Base-by-base conservation (phyloP, 2,329 filamentous ascomycete species). In the Alternaria ethzedia region DNA sequence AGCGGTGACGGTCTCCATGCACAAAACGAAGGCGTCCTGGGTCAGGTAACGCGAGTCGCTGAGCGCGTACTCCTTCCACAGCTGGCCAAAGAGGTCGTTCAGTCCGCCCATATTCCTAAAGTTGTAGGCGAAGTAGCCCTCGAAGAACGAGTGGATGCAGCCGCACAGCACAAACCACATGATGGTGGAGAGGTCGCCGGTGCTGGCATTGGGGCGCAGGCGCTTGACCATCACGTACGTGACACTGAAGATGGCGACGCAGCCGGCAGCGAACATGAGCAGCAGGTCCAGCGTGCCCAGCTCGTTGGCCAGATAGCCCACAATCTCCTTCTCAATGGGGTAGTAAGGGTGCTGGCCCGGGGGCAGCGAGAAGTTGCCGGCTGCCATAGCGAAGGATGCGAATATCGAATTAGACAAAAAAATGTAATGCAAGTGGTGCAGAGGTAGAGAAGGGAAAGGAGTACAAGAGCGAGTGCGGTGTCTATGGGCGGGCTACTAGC, bases 51-150 rank as follows among this genome's bases (percentile, higher is more conserved):
- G 87, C 58, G 93, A 96, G 81, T 97, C 94, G 3, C 92, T 94
- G 32, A 94, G 85, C 4, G 92, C 86, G 78, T 97, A 97, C 80
- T 97, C 94, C 77, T 97, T 97, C 94, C 94, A 97, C 47, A 97
- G 84, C 82, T 97, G 93, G 3, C 90, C 92, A 60, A 94, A 90
- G 8, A 96, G 81, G 58, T 90, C 89, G 76, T 93, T 90, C 63
- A 88, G 88, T 11, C 86, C 83, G 0, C 89, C 88, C 77, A 97
- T 85, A 23, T 82, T 83, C 21, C 83, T 80, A 77, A 92, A 90
- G 76, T 94, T 88, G 67, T 87, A 79, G 66, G 94, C 85, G 76
- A 93, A 96, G 79, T 96, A 97, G 41, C 90, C 92, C 82, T 97
- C 93, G 78, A 97, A 97, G 74, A 91, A 89, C 59, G 91, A 85